phyloP scores from a whole-genome alignment of 2,329 filamentous ascomycete genomes.

The Monosporascus sp. region DNA sequence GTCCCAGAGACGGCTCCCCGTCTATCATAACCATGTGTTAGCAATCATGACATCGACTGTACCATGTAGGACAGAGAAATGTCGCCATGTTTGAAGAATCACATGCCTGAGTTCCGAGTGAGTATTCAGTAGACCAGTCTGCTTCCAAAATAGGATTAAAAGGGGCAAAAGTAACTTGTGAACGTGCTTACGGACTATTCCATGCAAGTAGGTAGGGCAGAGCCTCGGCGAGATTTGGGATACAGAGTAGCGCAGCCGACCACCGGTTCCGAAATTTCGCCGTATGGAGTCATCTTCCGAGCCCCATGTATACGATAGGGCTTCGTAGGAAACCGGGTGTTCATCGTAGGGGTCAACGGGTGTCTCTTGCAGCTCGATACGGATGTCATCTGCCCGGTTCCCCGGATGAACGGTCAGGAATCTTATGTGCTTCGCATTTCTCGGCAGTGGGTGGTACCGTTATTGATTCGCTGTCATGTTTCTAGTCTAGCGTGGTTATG shows the following conservation, averaged over 20 bases:
- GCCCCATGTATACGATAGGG: background rate
- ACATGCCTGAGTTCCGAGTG: no score
- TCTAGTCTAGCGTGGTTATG: background rate
- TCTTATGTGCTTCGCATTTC: background rate
- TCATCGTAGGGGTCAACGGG: background rate
- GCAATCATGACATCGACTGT: no score
- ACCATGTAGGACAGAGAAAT: no score
- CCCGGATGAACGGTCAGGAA: background rate
- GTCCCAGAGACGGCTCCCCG: background rate
- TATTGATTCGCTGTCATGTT: background rate
- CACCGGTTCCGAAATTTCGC: background rate
- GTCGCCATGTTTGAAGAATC: no score
- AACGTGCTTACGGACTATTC: background rate
- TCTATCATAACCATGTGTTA: background rate
- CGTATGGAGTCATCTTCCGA: background rate
- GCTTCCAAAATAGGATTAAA: no score
- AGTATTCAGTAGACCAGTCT: no score
- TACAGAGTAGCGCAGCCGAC: background rate
- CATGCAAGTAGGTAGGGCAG: background rate
- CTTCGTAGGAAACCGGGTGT: background rate
- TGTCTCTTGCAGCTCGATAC: background rate
- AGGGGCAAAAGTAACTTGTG: no score
- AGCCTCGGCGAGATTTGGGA: background rate
- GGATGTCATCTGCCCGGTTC: background rate
- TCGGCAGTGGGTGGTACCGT: background rate